Conservation (phyloP, 2,329 filamentous ascomycete genomes). For the Venturiaceae sp. region DNA sequence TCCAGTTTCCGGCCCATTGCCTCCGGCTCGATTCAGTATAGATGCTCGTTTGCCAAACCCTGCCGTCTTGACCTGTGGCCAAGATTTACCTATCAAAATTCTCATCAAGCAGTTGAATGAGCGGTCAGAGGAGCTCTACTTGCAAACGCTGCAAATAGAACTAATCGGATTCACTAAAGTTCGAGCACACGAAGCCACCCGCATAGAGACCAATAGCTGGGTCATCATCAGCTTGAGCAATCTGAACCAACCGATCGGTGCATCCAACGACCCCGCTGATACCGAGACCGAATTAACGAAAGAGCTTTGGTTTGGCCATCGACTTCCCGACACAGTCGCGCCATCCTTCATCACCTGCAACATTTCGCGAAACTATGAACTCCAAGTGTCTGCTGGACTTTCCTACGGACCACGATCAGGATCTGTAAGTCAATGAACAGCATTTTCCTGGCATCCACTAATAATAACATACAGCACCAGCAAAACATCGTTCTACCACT, state of each 20-base stretch:
- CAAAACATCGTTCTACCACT: conserved; percentile 73
- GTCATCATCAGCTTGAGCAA: conserved; percentile 63
- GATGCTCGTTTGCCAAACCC: conserved; percentile 84
- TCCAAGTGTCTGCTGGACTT: conserved; percentile 73
- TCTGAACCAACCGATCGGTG: conserved; percentile 61
- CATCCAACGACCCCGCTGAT: conserved; percentile 45
- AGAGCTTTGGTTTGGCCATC: conserved; percentile 59
- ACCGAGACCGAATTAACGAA: conserved; percentile 62
- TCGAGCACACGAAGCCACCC: conserved; percentile 63
- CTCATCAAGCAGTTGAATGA: conserved; percentile 67
- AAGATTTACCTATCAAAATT: conserved; percentile 71
- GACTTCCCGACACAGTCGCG: conserved; percentile 75
- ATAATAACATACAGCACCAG: conserved; percentile 31
- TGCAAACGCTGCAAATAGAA: conserved; percentile 73
- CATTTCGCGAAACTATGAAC: conserved; percentile 67
- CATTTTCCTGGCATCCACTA: not conserved
- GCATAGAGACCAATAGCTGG: conserved; percentile 65
- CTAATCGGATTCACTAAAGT: conserved; percentile 73
- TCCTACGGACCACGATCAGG: conserved; percentile 53
- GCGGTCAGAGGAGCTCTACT: conserved; percentile 58
- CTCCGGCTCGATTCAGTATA: conserved; percentile 53
- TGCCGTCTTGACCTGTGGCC: conserved; percentile 79
- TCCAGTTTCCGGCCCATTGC: conserved; percentile 16
- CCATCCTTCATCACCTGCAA: conserved; percentile 88
- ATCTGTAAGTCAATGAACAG: not conserved